These are phyloP conservation scores for Gorgonomyces haynaldii DNA, from an alignment of 192 early-diverging fungal genomes.

Conservation along the genomic window DNA sequence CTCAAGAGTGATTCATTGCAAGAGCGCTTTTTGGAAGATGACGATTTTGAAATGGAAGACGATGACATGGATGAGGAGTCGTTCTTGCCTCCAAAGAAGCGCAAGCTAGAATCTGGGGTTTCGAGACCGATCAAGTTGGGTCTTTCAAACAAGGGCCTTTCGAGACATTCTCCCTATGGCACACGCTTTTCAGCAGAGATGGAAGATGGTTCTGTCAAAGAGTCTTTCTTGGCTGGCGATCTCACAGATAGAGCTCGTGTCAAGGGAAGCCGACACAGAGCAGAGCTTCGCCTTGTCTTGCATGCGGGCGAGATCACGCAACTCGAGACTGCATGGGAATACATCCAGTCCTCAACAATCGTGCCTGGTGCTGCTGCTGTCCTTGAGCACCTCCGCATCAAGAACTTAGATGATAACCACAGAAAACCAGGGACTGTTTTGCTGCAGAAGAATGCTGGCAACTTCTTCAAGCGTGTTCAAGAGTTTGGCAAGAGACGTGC, in stretches of 20 bases:
- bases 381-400: slow-evolving; percentile 1
- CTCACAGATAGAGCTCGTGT: slow-evolving; percentile 1
- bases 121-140: too few species aligned
- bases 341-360: background rate
- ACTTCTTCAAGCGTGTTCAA: slow-evolving; percentile 9
- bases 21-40: too few species aligned
- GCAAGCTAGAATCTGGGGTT: too few species aligned
- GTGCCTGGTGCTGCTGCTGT: slow-evolving; percentile 1
- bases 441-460: slow-evolving; percentile 10
- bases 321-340: slow-evolving; percentile 4
- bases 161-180: slow-evolving; percentile 8
- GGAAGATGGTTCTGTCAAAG: background rate
- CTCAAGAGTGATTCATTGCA: too few species aligned
- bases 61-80: too few species aligned
- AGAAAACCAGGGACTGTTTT: background rate
- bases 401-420: slow-evolving; percentile 2
- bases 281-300: background rate
- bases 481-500: slow-evolving; percentile 3
- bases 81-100: too few species aligned
- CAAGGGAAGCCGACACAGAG: background rate
- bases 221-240: slow-evolving; percentile 4
- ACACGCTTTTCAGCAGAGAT: slow-evolving; percentile 4
- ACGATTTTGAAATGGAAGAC: too few species aligned
- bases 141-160: background rate
- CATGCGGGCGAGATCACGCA: slow-evolving; percentile 6